A percentile compares a stretch with the other conserved stretches of the same genome.
These are phyloP conservation scores for Tilletia indica DNA, from an alignment of 1,284 basidiomycete species.

Conservation along the genomic window DNA sequence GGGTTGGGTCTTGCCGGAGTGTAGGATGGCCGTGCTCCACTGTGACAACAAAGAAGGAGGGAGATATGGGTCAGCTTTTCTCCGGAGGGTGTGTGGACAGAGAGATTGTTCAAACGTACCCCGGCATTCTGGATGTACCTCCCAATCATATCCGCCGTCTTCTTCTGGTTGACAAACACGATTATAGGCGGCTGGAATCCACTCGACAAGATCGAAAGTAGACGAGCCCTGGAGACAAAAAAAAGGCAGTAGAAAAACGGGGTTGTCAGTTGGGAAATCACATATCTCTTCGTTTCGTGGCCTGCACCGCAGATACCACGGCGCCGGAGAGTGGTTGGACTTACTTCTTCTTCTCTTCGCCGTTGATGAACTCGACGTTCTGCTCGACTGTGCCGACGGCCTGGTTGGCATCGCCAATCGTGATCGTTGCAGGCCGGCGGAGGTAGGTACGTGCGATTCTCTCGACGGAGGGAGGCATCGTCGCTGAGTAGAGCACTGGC, in stretches of 20 bases:
- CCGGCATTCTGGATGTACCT: constrained; percentile 83
- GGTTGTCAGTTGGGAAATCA: background rate
- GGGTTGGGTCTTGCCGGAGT: constrained; percentile 96
- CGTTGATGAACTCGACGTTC: constrained; percentile 83
- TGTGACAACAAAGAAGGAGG: background rate
- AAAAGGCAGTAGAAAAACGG: background rate
- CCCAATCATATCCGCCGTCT: constrained; percentile 92
- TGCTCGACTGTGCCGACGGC: constrained; percentile 98
- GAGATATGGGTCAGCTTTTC: constrained; percentile 11
- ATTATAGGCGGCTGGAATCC: constrained; percentile 87
- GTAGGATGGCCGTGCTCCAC: constrained; percentile 82
- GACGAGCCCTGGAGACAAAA: constrained; percentile 63
- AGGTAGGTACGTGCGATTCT: constrained; percentile 90
- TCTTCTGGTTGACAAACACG: constrained; percentile 98
- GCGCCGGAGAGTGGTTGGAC: constrained; percentile 45
- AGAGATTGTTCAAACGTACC: constrained; percentile 2
- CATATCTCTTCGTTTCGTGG: too few relatives aligned
- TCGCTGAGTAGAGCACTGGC: constrained; percentile 87
- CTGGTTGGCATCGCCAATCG: constrained; percentile 93
- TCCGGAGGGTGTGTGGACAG: constrained; percentile 3
- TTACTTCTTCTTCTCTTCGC: constrained; percentile 91
- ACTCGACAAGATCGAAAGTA: constrained; percentile 86
- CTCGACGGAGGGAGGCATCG: constrained; percentile 96
- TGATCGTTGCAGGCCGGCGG: constrained; percentile 86
- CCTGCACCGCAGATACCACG: too few relatives aligned